Percentiles rank a stretch among this genome's conserved stretches.
Evolutionary conservation across 345 rosid species (phyloP).

Genomic region (Heritiera littoralis): DNA sequence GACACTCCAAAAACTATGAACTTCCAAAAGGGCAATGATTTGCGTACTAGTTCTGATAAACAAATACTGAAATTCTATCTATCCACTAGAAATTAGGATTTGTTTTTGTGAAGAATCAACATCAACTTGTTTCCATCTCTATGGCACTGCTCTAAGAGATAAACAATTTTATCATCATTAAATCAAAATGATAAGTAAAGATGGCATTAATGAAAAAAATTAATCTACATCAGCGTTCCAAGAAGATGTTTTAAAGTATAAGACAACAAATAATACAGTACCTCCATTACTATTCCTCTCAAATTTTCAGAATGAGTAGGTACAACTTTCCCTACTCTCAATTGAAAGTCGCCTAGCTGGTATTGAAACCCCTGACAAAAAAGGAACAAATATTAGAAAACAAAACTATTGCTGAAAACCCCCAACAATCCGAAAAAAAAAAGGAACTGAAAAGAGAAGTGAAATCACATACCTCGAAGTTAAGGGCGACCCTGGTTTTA

Average conservation of each 20-base stretch:
- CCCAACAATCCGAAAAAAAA: background rate
- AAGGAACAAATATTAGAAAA: background rate
- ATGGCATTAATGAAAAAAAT: background rate
- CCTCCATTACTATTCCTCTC: constrained; percentile 97
- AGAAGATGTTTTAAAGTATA: background rate
- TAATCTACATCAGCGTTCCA: background rate
- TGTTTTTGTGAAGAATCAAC: background rate
- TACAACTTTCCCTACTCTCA: constrained; percentile 89
- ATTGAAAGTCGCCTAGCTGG: constrained; percentile 80
- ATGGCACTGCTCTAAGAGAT: background rate
- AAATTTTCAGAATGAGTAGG: constrained; percentile 78
- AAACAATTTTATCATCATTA: background rate
- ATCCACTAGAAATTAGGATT: background rate
- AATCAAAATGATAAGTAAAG: background rate
- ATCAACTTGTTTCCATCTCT: background rate
- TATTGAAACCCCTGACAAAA: constrained; percentile 74
- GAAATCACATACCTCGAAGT: constrained; percentile 55
- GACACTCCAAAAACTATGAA: background rate
- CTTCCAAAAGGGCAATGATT: background rate
- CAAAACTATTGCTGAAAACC: background rate
- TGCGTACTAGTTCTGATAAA: background rate
- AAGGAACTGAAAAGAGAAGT: background rate
- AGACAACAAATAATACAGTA: constrained; percentile 24
- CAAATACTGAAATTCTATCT: background rate
- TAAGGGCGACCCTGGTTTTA: constrained; percentile 71